Evolutionary conservation across 306 rosid species (phyloP).

Genomic region (barrel medic (Medicago truncatula)): MtrunA17r5.0-ANR NC_053046.1:39694501-39695000

Average conservation of each 20-base stretch:
- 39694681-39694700: not conserved
- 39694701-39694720: not conserved
- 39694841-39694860: too few species aligned
- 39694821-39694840: not conserved
- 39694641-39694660: not conserved
- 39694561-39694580: not conserved
- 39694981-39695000: too few species aligned
- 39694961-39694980: too few species aligned
- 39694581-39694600: constrained; percentile 14
- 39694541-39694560: too few species aligned
- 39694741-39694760: too few species aligned
- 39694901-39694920: not conserved
- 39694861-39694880: too few species aligned
- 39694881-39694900: too few species aligned
- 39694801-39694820: not conserved
- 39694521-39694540: too few species aligned
- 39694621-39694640: not conserved
- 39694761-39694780: too few species aligned
- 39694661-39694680: not conserved
- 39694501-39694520: too few species aligned
- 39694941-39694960: too few species aligned
- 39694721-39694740: not conserved
- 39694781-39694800: not conserved
- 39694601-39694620: constrained; percentile 8
- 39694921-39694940: too few species aligned